Conservation (phyloP, 2,329 filamentous ascomycete genomes). For the Dryadomyces sulphureus region DNA sequence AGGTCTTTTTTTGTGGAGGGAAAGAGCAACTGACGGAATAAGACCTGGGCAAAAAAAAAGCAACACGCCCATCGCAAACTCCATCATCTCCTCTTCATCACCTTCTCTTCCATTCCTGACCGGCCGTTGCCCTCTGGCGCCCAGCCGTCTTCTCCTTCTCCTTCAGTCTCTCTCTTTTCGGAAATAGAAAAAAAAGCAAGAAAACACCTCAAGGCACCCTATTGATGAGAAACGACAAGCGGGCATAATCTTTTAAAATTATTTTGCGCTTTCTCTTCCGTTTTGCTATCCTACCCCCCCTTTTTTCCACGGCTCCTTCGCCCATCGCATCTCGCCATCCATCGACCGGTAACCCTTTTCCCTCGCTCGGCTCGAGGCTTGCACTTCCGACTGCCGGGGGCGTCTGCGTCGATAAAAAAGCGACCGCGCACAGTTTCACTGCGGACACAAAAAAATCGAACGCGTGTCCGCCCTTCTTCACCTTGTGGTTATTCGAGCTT, state of each 20-base stretch:
- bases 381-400: background rate
- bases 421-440: background rate
- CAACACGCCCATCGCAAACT: background rate
- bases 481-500: too few species aligned
- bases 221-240: conserved; percentile 2
- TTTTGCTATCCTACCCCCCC: background rate
- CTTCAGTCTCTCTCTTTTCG: background rate
- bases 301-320: background rate
- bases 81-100: background rate
- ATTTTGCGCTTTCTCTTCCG: conserved; percentile 1
- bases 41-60: conserved; percentile 1
- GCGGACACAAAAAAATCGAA: background rate
- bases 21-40: conserved; percentile 1
- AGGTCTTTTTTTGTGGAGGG: conserved; percentile 1
- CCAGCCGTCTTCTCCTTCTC: background rate
- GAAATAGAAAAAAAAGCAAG: background rate
- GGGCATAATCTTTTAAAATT: background rate
- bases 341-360: background rate
- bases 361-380: background rate
- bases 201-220: background rate
- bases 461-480: background rate
- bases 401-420: background rate
- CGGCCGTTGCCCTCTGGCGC: background rate
- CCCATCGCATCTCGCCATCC: background rate
- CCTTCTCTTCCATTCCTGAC: background rate